Percentiles rank a stretch among this genome's conserved stretches.
These are phyloP conservation scores for Termitomyces sp. DNA, from an alignment of 768 basidiomycete genomes.

Conservation along the genomic window DNA sequence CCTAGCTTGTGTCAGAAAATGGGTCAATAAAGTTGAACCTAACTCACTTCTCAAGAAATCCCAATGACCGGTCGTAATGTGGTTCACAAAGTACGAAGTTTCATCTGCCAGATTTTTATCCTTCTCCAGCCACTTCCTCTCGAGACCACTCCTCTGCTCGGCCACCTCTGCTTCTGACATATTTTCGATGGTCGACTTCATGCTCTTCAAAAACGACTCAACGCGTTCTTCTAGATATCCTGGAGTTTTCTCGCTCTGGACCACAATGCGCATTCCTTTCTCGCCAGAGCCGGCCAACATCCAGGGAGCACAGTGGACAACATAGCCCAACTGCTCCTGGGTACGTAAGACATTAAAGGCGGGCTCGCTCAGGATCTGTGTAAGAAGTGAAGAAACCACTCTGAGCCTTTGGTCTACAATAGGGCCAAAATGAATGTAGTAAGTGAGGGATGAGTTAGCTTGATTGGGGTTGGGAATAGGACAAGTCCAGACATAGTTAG, in stretches of 20 bases:
- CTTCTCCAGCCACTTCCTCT: constrained; percentile 79
- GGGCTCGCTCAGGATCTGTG: constrained; percentile 86
- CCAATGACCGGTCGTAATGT: constrained; percentile 74
- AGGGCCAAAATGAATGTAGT: constrained; percentile 79
- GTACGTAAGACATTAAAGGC: constrained; percentile 89
- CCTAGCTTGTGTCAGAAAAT: constrained; percentile 37
- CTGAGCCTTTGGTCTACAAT: constrained; percentile 58
- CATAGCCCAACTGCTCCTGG: constrained; percentile 93
- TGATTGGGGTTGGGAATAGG: constrained; percentile 80
- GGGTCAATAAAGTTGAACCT: not conserved
- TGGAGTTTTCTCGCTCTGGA: constrained; percentile 85
- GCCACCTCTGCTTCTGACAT: constrained; percentile 73
- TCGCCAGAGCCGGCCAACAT: constrained; percentile 59
- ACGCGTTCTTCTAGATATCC: constrained; percentile 82
- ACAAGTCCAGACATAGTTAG: constrained; percentile 61
- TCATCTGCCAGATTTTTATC: constrained; percentile 90
- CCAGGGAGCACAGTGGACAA: constrained; percentile 65
- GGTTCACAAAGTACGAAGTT: constrained; percentile 55
- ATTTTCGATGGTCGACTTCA: constrained; percentile 60
- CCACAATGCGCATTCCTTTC: constrained; percentile 73
- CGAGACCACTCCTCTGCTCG: constrained; percentile 72
- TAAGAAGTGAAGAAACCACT: constrained; percentile 64
- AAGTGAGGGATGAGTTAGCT: constrained; percentile 81
- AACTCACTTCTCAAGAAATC: constrained; percentile 83
- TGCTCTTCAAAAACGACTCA: constrained; percentile 77